Evolutionary conservation across 768 basidiomycete genomes (phyloP).

Genomic region (Phaeotremella fagi): DNA sequence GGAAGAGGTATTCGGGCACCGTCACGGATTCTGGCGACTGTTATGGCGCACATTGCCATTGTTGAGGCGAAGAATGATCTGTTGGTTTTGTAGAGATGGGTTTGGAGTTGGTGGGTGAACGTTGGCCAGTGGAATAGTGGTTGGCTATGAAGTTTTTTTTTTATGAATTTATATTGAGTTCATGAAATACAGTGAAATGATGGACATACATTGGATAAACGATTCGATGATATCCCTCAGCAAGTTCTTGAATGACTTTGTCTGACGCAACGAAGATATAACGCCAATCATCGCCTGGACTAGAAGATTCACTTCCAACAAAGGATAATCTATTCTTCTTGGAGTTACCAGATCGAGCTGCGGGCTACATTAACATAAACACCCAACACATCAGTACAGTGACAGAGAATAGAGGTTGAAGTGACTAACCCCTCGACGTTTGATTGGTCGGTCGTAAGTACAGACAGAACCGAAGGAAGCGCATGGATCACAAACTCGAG

Average conservation of each 20-base stretch:
- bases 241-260: constrained; percentile 14
- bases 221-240: constrained; percentile 14
- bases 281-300: background rate
- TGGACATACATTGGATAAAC: constrained; percentile 32
- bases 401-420: background rate
- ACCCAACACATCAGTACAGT: background rate
- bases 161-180: background rate
- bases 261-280: constrained; percentile 8
- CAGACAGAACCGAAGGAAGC: constrained; percentile 20
- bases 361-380: constrained; percentile 6
- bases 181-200: background rate
- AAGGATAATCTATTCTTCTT: background rate
- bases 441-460: constrained; percentile 30
- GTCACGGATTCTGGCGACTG: constrained; percentile 17
- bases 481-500: constrained; percentile 22
- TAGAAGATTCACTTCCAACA: background rate
- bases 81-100: constrained; percentile 8
- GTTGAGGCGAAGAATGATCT: constrained; percentile 13
- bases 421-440: constrained; percentile 32
- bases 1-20: constrained; percentile 12
- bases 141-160: background rate
- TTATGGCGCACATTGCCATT: constrained; percentile 22
- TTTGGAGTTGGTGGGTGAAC: constrained; percentile 5
- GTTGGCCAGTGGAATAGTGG: constrained; percentile 25
- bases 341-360: background rate